phyloP scores from a whole-genome alignment of 306 rosid genomes.

The Glycine tomentella region DNA sequence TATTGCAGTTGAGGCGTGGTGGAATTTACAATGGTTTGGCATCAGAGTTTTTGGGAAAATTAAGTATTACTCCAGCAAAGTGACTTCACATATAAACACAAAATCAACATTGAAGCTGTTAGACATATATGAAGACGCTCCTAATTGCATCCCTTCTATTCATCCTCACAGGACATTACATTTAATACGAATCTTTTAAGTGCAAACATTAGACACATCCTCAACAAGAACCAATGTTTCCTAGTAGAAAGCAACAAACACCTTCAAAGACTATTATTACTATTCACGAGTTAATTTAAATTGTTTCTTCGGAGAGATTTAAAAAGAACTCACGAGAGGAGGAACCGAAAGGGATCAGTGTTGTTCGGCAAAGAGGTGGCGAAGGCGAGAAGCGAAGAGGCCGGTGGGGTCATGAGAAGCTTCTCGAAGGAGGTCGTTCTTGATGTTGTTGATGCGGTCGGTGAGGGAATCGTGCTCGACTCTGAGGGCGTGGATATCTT shows the following conservation, averaged over 20 bases:
- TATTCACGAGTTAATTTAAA: too few relatives aligned
- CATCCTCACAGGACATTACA: too few relatives aligned
- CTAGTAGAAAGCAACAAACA: slow-evolving; percentile 9
- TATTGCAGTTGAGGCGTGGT: too few relatives aligned
- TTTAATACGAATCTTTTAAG: too few relatives aligned
- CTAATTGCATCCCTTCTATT: background rate
- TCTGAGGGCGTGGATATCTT: slow-evolving; percentile 65
- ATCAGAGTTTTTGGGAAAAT: background rate
- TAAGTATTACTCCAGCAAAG: background rate
- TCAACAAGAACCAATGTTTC: slow-evolving; percentile 6
- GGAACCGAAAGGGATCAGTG: slow-evolving; percentile 32
- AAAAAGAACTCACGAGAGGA: background rate
- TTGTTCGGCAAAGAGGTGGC: slow-evolving; percentile 65
- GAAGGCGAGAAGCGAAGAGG: slow-evolving; percentile 73
- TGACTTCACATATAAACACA: slow-evolving; percentile 17
- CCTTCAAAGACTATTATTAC: background rate
- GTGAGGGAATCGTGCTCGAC: slow-evolving; percentile 58
- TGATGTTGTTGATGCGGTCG: slow-evolving; percentile 63
- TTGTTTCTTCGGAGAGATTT: background rate
- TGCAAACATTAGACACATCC: background rate
- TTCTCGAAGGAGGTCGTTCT: slow-evolving; percentile 69
- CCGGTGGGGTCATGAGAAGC: slow-evolving; percentile 84
- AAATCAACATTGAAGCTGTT: background rate
- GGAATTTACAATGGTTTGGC: background rate
- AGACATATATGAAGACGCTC: background rate